Conservation (phyloP, 139 green algal species). For the Chlamydomonas sp. region DNA sequence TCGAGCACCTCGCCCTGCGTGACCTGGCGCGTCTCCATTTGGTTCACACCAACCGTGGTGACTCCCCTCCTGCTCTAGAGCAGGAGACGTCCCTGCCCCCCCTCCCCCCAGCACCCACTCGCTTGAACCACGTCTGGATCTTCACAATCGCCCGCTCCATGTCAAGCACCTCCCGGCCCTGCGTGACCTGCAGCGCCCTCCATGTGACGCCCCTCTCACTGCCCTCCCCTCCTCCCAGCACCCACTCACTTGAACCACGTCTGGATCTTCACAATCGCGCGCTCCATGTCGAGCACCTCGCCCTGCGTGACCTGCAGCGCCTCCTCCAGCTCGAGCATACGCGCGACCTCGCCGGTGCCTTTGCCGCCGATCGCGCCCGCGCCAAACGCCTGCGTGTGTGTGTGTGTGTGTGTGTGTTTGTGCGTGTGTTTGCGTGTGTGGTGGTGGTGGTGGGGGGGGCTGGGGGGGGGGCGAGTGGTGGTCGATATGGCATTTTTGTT, state of each 20-base stretch:
- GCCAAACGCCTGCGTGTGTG: no score
- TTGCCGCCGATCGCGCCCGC: neutral
- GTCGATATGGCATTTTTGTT: no score
- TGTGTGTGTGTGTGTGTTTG: no score
- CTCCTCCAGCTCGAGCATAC: conserved; percentile 26
- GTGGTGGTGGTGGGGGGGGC: no score
- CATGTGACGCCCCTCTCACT: no score
- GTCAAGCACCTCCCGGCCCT: conserved; percentile 27
- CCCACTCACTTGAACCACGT: conserved; percentile 10
- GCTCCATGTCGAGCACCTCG: conserved; percentile 28
- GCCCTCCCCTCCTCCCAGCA: neutral
- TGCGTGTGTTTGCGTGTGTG: no score
- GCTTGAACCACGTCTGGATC: conserved; percentile 26
- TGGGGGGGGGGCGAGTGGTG: neutral
- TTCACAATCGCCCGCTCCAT: conserved; percentile 30
- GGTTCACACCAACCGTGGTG: no score
- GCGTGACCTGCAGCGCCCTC: conserved; percentile 18
- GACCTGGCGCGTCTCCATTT: conserved; percentile 20
- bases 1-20: conserved; percentile 23
- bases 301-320: conserved; percentile 22
- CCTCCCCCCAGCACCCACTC: no score
- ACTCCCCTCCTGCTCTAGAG: no score
- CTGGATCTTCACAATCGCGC: conserved; percentile 28
- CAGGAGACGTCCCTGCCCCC: no score
- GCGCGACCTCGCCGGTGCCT: conserved; percentile 17